These are phyloP conservation scores for Alopecurus myosuroides DNA, from an alignment of 176 grass and related monocot genomes.

Conservation along the genomic window DNA sequence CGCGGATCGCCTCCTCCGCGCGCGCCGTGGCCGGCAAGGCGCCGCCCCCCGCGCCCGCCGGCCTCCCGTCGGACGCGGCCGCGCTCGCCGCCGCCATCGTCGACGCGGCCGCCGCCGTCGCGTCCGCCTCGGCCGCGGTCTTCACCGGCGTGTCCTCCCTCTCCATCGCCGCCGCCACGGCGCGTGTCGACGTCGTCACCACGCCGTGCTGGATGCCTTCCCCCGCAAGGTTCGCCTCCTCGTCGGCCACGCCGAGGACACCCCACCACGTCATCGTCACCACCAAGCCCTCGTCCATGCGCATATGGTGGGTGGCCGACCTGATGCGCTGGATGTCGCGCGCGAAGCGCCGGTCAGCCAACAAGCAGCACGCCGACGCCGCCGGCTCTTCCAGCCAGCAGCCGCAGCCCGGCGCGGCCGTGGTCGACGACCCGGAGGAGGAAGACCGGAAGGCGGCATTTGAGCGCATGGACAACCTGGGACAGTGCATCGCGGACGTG, in stretches of 20 bases:
- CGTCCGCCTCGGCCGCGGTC: slow-evolving; percentile 18
- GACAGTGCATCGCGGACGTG: slow-evolving; percentile 47
- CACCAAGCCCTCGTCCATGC: slow-evolving; percentile 32
- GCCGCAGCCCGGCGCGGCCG: not conserved
- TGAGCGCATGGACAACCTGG: slow-evolving; percentile 47
- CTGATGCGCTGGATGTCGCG: slow-evolving; percentile 66
- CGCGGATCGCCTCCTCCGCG: slow-evolving; percentile 29
- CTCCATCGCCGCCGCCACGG: slow-evolving; percentile 25
- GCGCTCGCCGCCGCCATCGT: slow-evolving; percentile 38
- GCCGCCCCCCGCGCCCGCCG: not conserved
- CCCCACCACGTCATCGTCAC: slow-evolving; percentile 17
- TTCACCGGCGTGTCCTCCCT: slow-evolving; percentile 33
- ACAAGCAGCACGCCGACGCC: slow-evolving; percentile 17
- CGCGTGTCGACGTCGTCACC: slow-evolving; percentile 12
- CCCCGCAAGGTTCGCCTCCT: slow-evolving; percentile 20
- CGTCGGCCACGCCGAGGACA: slow-evolving; percentile 21
- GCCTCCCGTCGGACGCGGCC: slow-evolving; percentile 23
- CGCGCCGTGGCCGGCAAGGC: slow-evolving; percentile 32
- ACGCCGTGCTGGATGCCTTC: slow-evolving; percentile 30
- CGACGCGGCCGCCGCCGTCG: slow-evolving; percentile 31
- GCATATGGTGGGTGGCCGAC: slow-evolving; percentile 73
- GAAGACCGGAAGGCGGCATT: slow-evolving; percentile 47
- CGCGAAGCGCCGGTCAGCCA: slow-evolving; percentile 48
- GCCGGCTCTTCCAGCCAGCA: not conserved
- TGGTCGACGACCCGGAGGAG: slow-evolving; percentile 35